These are phyloP conservation scores for Coemansia sp. DNA, from an alignment of 192 early-diverging fungal species.

Conservation along the genomic window DNA sequence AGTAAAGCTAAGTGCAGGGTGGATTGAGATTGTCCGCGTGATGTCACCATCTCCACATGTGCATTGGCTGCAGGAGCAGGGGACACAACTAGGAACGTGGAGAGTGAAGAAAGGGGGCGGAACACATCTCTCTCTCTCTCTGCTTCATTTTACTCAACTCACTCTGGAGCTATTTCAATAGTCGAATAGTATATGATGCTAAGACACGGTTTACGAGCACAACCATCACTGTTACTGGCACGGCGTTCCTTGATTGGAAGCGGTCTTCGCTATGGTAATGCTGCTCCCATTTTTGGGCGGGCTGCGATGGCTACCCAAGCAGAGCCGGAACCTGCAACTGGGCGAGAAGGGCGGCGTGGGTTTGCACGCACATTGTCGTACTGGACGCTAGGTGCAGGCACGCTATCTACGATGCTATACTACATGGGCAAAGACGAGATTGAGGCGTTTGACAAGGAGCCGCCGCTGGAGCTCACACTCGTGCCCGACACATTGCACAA, in stretches of 20 bases:
- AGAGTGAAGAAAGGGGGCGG: neutral
- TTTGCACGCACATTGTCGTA: conserved; percentile 29
- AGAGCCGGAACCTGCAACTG: neutral
- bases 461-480: conserved; percentile 39
- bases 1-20: neutral
- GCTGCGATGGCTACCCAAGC: neutral
- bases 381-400: conserved; percentile 27
- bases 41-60: conserved; percentile 2
- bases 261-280: neutral
- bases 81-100: neutral
- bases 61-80: neutral
- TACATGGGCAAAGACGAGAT: conserved; percentile 39
- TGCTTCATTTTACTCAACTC: neutral
- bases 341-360: conserved; percentile 8
- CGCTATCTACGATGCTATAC: conserved; percentile 21
- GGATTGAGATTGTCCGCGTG: neutral
- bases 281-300: neutral
- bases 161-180: no score
- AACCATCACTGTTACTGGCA: neutral
- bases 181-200: neutral
- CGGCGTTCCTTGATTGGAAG: neutral
- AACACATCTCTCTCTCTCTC: neutral
- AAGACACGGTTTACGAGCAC: neutral
- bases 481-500: conserved; percentile 6
- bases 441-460: conserved; percentile 45